Conservation (phyloP, 306 rosid genomes). For the Rosa multiflora region DNA sequence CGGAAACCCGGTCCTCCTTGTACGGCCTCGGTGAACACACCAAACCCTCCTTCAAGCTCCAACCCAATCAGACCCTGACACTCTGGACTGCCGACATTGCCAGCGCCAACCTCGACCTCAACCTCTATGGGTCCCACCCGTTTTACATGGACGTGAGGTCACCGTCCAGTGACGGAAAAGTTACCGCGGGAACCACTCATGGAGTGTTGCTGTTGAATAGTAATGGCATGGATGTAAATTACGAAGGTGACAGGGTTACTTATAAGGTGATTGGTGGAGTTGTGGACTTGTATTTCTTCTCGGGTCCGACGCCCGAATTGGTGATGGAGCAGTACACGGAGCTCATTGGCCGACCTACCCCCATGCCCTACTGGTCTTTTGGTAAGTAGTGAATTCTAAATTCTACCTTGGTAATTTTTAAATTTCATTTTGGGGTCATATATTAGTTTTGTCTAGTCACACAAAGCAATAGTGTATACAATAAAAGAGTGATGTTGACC, state of each 20-base stretch:
- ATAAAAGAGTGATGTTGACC: not conserved
- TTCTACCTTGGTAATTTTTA: not conserved
- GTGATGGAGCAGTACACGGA: slow-evolving; percentile 78
- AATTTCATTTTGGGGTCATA: not conserved
- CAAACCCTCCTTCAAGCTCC: slow-evolving; percentile 57
- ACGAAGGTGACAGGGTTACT: slow-evolving; percentile 59
- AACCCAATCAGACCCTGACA: slow-evolving; percentile 46
- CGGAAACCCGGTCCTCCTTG: slow-evolving; percentile 43
- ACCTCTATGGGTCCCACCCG: slow-evolving; percentile 87
- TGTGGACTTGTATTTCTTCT: slow-evolving; percentile 63
- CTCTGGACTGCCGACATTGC: slow-evolving; percentile 59
- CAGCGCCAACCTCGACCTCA: slow-evolving; percentile 43
- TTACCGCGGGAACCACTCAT: slow-evolving; percentile 53
- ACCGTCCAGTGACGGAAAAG: slow-evolving; percentile 38
- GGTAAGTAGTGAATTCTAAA: slow-evolving; percentile 44
- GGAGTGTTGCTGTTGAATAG: slow-evolving; percentile 75
- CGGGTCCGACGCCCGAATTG: slow-evolving; percentile 65
- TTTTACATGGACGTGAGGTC: slow-evolving; percentile 75
- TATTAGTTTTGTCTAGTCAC: too few relatives aligned
- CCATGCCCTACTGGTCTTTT: slow-evolving; percentile 89
- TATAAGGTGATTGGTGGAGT: slow-evolving; percentile 78
- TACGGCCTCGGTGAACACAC: slow-evolving; percentile 85
- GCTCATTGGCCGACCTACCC: slow-evolving; percentile 78
- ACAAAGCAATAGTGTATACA: not conserved
- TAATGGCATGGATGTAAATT: slow-evolving; percentile 77